These are phyloP conservation scores for Ustanciosporium gigantosporum DNA, from an alignment of 1,284 basidiomycete species.

Conservation along the genomic window DNA sequence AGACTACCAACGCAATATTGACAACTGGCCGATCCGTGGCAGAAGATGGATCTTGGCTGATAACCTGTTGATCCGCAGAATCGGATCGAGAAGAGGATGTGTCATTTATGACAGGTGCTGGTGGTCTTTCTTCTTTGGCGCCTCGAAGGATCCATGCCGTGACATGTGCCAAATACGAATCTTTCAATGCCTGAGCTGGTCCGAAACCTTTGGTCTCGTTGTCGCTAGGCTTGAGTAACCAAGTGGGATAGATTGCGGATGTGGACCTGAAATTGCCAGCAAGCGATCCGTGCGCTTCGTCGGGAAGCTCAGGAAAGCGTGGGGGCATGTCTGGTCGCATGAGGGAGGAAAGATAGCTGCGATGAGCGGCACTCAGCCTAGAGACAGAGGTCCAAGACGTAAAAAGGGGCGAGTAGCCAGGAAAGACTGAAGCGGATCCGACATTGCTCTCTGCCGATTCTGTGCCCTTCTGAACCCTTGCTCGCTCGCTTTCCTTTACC, in stretches of 20 bases:
- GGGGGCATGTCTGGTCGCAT: constrained; percentile 42
- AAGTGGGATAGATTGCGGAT: constrained; percentile 23
- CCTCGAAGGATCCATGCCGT: constrained; percentile 29
- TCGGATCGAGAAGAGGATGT: no score
- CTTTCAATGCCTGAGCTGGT: constrained; percentile 48
- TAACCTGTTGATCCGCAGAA: no score
- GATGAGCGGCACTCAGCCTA: constrained; percentile 31
- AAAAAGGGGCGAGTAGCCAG: constrained; percentile 13
- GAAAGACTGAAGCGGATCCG: background rate
- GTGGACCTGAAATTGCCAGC: no score
- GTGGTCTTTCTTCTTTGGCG: background rate
- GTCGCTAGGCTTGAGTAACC: constrained; percentile 27
- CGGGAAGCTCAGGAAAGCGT: constrained; percentile 21
- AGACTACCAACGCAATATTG: constrained; percentile 31
- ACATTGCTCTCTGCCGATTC: background rate
- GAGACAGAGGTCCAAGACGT: constrained; percentile 31
- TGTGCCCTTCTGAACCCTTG: background rate
- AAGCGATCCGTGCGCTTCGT: background rate
- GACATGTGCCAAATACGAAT: constrained; percentile 46
- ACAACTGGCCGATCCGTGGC: constrained; percentile 1
- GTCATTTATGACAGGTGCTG: no score
- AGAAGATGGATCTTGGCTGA: background rate
- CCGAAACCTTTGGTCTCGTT: constrained; percentile 40
- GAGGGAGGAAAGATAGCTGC: constrained; percentile 42
- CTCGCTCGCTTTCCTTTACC: constrained; percentile 17